Evolutionary conservation across 768 basidiomycete genomes (phyloP), one percentile per base, ranked within the genome.

Genomic region (Tylopilus balloui): DNA sequence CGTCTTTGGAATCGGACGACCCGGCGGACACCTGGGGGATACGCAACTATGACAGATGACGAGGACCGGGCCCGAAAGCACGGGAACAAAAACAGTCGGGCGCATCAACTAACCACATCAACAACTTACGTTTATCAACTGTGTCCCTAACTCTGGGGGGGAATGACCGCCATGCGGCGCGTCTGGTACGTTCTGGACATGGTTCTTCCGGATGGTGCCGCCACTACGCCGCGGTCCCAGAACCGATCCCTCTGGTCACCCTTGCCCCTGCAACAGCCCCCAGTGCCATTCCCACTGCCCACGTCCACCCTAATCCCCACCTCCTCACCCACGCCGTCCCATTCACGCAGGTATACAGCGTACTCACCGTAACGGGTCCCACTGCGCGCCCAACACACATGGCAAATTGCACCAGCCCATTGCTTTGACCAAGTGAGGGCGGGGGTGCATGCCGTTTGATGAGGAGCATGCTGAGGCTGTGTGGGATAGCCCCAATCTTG

Each of bases 391-490:
- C 72, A 28, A 74, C 52, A 51, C 79, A 79, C 76, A 80, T 79
- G 6, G 73, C 68, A 31, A 78, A 69, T 52, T 83, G 78, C 13
- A 80, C 74, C 13, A 85, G 71, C 13, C 82, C 83, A 49, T 83
- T 84, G 6, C 78, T 78, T 15, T 73, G 72, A 0, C 46, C 46
- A 3, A 47, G 46, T 11, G 46, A 39, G 1, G 15, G 6, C 12
- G 37, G 13, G 1, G 37, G 37, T 10, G 37, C 46, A 38, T 73
- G 62, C 47, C 78, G 71, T 51, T 79, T 82, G 43, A 78, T 71
- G 19, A 84, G 67, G 38, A 85, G 75, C 71, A 84, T 78, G 57
- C 71, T 80, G 37, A 80, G 62, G 3, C 81, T 86, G 0, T 42
- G 37, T 3, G 54, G 59, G n/a, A 57, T 53, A 9, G 42, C 34